phyloP scores from a whole-genome alignment of 2,329 filamentous ascomycete genomes.

The Bipolaris victoriae region DNA sequence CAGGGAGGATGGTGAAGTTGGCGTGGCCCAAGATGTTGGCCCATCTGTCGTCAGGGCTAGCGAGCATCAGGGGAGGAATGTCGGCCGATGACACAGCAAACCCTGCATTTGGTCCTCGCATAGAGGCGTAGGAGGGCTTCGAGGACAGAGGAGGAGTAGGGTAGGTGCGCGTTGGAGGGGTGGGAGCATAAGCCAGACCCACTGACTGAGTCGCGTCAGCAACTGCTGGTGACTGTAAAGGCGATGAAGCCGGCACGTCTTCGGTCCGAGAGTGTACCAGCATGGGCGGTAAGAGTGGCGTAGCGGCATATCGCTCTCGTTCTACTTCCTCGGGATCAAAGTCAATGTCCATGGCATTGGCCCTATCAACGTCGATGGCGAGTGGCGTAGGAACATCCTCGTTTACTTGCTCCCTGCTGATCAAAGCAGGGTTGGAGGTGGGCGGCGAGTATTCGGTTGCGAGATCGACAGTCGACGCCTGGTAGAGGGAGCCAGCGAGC shows the following conservation, averaged over 20 bases:
- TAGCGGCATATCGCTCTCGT: slow-evolving; percentile 72
- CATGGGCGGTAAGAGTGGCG: slow-evolving; percentile 83
- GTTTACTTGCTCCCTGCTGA: slow-evolving; percentile 44
- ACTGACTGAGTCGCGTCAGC: slow-evolving; percentile 60
- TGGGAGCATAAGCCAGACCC: slow-evolving; percentile 56
- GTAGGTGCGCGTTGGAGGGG: slow-evolving; percentile 54
- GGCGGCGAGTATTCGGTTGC: slow-evolving; percentile 41
- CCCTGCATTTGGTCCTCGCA: slow-evolving; percentile 58
- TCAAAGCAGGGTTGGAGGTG: slow-evolving; percentile 30
- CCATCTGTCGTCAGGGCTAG: slow-evolving; percentile 81
- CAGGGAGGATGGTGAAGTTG: slow-evolving; percentile 86
- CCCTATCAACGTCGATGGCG: slow-evolving; percentile 43
- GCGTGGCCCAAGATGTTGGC: slow-evolving; percentile 85
- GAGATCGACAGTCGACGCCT: slow-evolving; percentile 47
- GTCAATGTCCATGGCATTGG: slow-evolving; percentile 59
- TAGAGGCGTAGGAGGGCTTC: slow-evolving; percentile 78
- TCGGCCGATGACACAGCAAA: slow-evolving; percentile 58
- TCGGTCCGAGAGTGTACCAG: slow-evolving; percentile 65
- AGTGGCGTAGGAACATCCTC: slow-evolving; percentile 40
- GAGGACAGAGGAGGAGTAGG: slow-evolving; percentile 77
- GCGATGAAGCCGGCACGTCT: slow-evolving; percentile 70
- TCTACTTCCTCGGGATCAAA: slow-evolving; percentile 57
- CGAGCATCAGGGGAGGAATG: slow-evolving; percentile 68
- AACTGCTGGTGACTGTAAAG: slow-evolving; percentile 83
- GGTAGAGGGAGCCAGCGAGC: slow-evolving; percentile 67